Conservation (phyloP, 2,329 filamentous ascomycete species). For the Apiospora saccharicola region DNA sequence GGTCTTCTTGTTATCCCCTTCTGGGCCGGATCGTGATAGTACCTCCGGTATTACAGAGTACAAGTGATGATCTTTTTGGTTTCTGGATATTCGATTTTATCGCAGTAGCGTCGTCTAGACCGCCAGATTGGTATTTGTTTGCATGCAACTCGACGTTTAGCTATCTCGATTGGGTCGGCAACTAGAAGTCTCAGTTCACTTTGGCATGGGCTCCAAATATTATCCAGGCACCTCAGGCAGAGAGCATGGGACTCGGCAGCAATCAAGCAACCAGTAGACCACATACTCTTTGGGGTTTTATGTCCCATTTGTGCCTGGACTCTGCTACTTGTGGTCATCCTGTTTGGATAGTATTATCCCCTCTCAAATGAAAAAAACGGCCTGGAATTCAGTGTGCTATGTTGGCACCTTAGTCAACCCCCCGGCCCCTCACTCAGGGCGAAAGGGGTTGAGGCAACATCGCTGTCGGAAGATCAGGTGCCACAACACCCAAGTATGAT, state of each 20-base stretch:
- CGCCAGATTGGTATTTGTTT: slow-evolving; percentile 1
- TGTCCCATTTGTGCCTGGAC: neutral
- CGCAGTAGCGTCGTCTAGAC: neutral
- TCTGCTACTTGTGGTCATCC: neutral
- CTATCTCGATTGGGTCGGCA: neutral
- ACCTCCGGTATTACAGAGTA: neutral
- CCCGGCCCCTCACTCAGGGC: neutral
- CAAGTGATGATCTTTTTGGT: neutral
- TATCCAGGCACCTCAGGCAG: neutral
- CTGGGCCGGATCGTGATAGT: neutral
- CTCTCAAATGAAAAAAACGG: neutral
- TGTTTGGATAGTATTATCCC: neutral
- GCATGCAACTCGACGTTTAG: neutral
- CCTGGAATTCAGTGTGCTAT: neutral
- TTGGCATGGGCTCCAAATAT: neutral
- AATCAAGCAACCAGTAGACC: neutral
- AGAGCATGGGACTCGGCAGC: neutral
- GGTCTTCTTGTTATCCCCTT: neutral
- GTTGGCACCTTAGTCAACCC: neutral
- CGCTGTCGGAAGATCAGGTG: neutral
- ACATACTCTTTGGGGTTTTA: neutral
- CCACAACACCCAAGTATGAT: neutral
- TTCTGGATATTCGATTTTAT: neutral
- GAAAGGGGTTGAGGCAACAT: neutral
- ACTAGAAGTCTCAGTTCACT: neutral